Base-by-base conservation (phyloP, 495 filamentous ascomycete species). In the Hyaloscypha bicolor region DNA sequence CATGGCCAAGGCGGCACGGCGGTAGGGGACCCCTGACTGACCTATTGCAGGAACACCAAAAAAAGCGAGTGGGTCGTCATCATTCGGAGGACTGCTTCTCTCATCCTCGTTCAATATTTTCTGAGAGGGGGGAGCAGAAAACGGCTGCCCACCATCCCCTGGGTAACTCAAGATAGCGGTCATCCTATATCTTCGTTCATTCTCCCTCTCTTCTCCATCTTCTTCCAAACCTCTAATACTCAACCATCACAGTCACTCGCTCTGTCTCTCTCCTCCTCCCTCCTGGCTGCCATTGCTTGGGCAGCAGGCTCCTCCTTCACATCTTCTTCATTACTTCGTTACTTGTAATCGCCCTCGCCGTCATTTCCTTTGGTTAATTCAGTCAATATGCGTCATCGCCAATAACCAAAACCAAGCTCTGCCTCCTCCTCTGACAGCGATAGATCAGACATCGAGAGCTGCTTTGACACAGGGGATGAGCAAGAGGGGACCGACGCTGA, bases 371-470 rank as follows among this genome's bases (percentile, higher is more conserved):
- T 19, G 39, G 53, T 56, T 55, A 51, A 68, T 68, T 52, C 11
- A 68, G 51, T 63, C 62, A 55, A 64, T 37, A 64, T 69, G 53
- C 35, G 55, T 21, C 61, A 32, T 64, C 61, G 55, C 55, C 55
- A 69, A 63, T 48, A 58, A 37, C 65, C 45, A 62, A 67, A 1
- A 61, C 58, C 42, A 66, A 66, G 53, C 60, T 60, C 66, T 60
- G n/a, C n/a, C n/a, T 64, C 53, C 31, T 31, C 16, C 39, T 53
- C 22, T 31, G 19, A 64, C n/a, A 68, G 62, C 57, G 56, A 70
- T 70, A n/a, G 63, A 31, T 66, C 33, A 66, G 63, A 65, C 33
- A 62, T 56, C 57, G 53, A 66, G 62, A 70, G 63, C 63, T 64
- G 63, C 63, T 70, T 66, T 42, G 52, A 66, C 29, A 70, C 33